Evolutionary conservation across 495 filamentous ascomycete species (phyloP).

Genomic region (Talaromyces wortmannii): DNA sequence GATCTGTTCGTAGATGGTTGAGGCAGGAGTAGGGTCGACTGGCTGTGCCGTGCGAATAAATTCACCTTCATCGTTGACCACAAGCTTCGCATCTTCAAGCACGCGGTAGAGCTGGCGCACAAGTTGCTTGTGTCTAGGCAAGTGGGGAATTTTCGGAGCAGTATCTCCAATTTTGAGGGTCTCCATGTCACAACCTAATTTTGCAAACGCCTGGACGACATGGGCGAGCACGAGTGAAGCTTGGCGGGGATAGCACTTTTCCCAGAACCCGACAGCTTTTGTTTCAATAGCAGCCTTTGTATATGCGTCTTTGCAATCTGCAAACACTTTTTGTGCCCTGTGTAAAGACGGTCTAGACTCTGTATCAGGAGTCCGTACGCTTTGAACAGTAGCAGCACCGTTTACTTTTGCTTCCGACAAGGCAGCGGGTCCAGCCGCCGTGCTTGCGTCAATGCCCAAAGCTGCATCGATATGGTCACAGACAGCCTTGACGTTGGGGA

Average conservation of each 20-base stretch:
- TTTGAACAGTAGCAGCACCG: slow-evolving; percentile 9
- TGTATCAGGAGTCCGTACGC: slow-evolving; percentile 10
- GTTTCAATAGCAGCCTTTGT: slow-evolving; percentile 2
- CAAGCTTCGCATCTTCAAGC: slow-evolving; percentile 26
- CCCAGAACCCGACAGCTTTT: slow-evolving; percentile 8
- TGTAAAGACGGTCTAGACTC: neutral
- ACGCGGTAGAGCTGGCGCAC: slow-evolving; percentile 22
- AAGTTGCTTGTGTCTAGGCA: slow-evolving; percentile 19
- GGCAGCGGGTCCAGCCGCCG: neutral
- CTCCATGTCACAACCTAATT: slow-evolving; percentile 8
- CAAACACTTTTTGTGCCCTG: slow-evolving; percentile 6
- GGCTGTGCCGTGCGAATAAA: slow-evolving; percentile 30
- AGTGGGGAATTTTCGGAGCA: slow-evolving; percentile 3
- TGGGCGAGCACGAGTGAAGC: slow-evolving; percentile 15
- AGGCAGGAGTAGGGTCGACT: slow-evolving; percentile 21
- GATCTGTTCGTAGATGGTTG: slow-evolving; percentile 26
- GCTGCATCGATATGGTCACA: slow-evolving; percentile 2
- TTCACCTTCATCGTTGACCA: slow-evolving; percentile 18
- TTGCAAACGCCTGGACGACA: slow-evolving; percentile 11
- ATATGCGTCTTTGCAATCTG: slow-evolving; percentile 4
- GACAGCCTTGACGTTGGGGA: slow-evolving; percentile 2
- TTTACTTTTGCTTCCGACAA: neutral
- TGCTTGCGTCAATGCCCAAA: neutral
- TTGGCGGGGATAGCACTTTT: slow-evolving; percentile 7
- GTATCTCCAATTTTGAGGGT: neutral